A percentile compares a stretch with the other conserved stretches of the same genome.
These are phyloP conservation scores for Ascobolus immersus DNA, from an alignment of 495 filamentous ascomycete species.

Conservation along the genomic window DNA sequence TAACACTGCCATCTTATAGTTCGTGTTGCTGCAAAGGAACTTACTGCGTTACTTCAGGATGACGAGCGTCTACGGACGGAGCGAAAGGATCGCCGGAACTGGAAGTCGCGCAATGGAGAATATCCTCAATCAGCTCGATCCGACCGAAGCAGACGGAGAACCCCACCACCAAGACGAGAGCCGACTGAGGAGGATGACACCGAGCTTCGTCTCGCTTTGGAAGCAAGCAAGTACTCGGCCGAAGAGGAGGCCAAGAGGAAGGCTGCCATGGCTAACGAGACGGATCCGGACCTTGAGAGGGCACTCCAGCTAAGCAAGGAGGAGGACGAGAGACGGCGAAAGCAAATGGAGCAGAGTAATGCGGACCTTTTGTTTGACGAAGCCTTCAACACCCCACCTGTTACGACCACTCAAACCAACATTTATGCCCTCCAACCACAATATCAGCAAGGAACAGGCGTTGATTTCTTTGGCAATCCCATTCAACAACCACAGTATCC, in stretches of 20 bases:
- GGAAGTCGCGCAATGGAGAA: constrained; percentile 91
- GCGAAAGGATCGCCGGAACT: constrained; percentile 70
- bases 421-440: constrained; percentile 28
- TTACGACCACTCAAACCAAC: constrained; percentile 37
- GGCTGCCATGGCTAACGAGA: constrained; percentile 21
- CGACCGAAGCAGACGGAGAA: constrained; percentile 17
- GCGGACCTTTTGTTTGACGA: constrained; percentile 72
- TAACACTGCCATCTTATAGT: constrained; percentile 27
- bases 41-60: constrained; percentile 79
- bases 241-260: constrained; percentile 66
- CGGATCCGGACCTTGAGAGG: constrained; percentile 76
- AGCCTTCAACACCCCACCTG: constrained; percentile 25
- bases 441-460: constrained; percentile 77
- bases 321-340: constrained; percentile 58
- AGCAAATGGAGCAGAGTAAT: constrained; percentile 76
- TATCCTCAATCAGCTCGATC: constrained; percentile 21
- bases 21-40: constrained; percentile 82
- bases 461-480: constrained; percentile 93
- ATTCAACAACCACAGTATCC: constrained; percentile 44
- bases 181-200: constrained; percentile 58
- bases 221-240: constrained; percentile 86
- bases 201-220: constrained; percentile 77
- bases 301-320: constrained; percentile 92
- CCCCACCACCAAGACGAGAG: constrained; percentile 12
- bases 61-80: constrained; percentile 84